Evolutionary conservation across 257 asterid species (phyloP), one percentile per base, ranked within the genome.

Genomic region (Fraxinus quadrangulata): DNA sequence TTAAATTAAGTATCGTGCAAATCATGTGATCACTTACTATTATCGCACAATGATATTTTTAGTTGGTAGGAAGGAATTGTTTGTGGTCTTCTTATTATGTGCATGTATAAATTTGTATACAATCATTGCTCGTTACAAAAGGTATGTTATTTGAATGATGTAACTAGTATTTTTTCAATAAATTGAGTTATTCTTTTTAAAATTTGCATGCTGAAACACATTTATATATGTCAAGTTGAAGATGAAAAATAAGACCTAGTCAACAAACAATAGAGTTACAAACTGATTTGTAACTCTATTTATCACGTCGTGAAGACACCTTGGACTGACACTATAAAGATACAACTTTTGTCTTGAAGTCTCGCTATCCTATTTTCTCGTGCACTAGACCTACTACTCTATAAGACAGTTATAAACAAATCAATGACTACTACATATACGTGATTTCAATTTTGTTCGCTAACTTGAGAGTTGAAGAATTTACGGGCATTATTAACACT

Each of bases 11-110:
- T 75, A 8, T 77, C 72, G 86, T 82, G 83, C 75, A 21, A 51
- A 63, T 82, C 88, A 85, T 73, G 82, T 79, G 88, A 82, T 70
- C 77, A 31, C 81, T 78, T 54, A 67, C 40, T 65, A 78, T 78
- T 71, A 74, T 84, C 82, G 70, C 75, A 63, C 63, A 8, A 67
- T 63, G 68, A 6, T 63, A 33, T 61, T 23, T 61, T n/a, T n/a
- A 21, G 31, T 63, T 63, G 66, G 66, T 56, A 28, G 66, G 66
- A 28, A 56, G 24, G 66, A 8, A n/a, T 56, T 1, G 26, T 54
- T 54, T 56, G 14, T 21, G 28, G 66, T 21, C 66, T 56, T 56
- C 26, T 56, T 56, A 56, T 56, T 10, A n/a, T n/a, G 30, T n/a
- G 66, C 30, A 17, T 49, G 59, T 49, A 16, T 54, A 16, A 4